Conservation (phyloP, 495 filamentous ascomycete genomes). For the Xylaria bambusicola region DNA sequence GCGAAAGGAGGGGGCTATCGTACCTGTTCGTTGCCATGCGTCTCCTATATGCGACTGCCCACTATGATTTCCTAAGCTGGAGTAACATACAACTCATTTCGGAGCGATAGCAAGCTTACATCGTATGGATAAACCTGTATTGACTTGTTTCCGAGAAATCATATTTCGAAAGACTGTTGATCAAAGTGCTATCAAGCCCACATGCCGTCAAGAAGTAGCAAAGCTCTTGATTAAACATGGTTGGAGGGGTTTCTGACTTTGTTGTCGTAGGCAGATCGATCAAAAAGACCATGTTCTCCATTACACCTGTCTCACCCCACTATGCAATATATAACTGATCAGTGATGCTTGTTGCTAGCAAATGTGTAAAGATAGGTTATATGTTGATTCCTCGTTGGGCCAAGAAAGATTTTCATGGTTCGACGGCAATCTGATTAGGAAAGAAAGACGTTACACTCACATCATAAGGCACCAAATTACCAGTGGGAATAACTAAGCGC, state of each 20-base stretch:
- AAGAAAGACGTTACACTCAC: not conserved
- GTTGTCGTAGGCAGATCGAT: slow-evolving; percentile 74
- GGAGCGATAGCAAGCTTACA: slow-evolving; percentile 42
- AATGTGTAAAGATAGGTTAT: no score
- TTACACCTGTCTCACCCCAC: slow-evolving; percentile 78
- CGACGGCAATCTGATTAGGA: not conserved
- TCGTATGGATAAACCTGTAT: slow-evolving; percentile 80
- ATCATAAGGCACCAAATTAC: slow-evolving; percentile 77
- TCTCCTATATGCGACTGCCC: slow-evolving; percentile 57
- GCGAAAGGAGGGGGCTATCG: not conserved
- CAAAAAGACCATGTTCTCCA: slow-evolving; percentile 86
- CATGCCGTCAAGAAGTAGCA: slow-evolving; percentile 69
- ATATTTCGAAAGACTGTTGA: slow-evolving; percentile 63
- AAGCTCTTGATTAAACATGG: slow-evolving; percentile 69
- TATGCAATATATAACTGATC: slow-evolving; percentile 7
- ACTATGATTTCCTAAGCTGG: slow-evolving; percentile 25
- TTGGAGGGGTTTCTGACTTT: slow-evolving; percentile 43
- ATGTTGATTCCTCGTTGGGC: no score
- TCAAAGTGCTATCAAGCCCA: slow-evolving; percentile 61
- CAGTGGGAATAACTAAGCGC: slow-evolving; percentile 76
- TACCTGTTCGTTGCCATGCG: slow-evolving; percentile 63
- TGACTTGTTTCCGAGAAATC: slow-evolving; percentile 70
- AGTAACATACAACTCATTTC: not conserved
- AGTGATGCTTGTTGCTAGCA: not conserved
- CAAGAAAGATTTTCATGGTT: no score